Base-by-base conservation (phyloP, 768 basidiomycete genomes). In the Mycena pura region DNA sequence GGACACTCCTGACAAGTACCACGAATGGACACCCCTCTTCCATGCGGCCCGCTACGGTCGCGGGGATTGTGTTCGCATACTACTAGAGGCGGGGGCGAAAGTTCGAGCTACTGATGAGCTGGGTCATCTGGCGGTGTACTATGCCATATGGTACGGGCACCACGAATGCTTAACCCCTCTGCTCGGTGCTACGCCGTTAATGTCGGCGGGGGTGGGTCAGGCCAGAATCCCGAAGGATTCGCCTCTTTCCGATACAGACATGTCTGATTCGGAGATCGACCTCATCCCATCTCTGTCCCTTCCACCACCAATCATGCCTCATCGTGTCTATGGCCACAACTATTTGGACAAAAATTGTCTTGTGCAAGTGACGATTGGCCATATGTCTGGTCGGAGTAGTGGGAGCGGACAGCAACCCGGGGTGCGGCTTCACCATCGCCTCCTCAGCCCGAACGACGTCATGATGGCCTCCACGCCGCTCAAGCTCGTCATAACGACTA, bases 241-340 rank as follows among this genome's bases (percentile, higher is more conserved):
- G 4, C 83, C 84, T 3, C 61, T 74, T 34, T 76, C 78, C 17
- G 79, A 78, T 51, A 54, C 63, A 1, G 69, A 53, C 28, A 68
- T 76, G 53, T 72, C 77, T 9, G 86, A 93, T 70, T 78, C 83
- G 32, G 93, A 98, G 62, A 88, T 92, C 32, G 97, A 99, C 71
- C 80, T 90, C 62, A 99, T 99, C 63, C 97, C 97, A 15, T 90
- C 91, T 1, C 81, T 99, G n/a, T 93, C 92, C 19, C 83, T 99
- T 17, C 97, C 97, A 2, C 97, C 97, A 1, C 97, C 97, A 2
- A 98, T 98, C 72, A 96, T 99, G 86, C 95, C 97, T 27, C 94
- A 98, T 72, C 88, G 95, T 52, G 92, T 96, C 29, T 99, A 99
- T 72, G 96, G 96, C 7, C 96, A 99, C 78, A 96, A 93, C 70